Evolutionary conservation across 164 flowering plant genomes (phyloP).

Genomic region (Tinospora cordifolia): DNA sequence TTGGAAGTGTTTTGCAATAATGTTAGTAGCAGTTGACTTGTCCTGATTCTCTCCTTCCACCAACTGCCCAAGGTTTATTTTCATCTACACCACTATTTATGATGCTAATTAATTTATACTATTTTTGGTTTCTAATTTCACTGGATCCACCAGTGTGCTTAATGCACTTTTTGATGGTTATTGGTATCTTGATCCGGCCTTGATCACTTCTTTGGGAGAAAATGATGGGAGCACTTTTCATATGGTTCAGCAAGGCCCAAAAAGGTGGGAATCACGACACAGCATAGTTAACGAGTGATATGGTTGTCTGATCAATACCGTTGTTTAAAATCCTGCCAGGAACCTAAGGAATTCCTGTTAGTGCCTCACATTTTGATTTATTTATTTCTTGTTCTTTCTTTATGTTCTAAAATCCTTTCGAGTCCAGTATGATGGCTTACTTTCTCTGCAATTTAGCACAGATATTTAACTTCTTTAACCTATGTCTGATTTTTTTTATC

Average conservation of each 20-base stretch:
- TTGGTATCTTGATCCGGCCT: background rate
- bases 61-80: background rate
- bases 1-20: background rate
- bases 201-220: background rate
- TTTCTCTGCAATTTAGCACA: background rate
- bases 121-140: background rate
- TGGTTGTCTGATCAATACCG: background rate
- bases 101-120: background rate
- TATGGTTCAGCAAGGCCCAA: background rate
- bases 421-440: no score
- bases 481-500: background rate
- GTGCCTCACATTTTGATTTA: background rate
- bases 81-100: background rate
- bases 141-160: background rate
- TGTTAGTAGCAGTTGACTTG: background rate
- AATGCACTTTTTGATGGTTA: background rate
- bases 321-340: background rate
- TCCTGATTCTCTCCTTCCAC: background rate
- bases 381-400: background rate
- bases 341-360: background rate
- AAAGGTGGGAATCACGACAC: background rate
- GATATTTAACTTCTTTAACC: background rate
- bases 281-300: background rate
- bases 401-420: background rate
- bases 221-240: background rate